These are phyloP conservation scores for Dichotomopilus funicola DNA, from an alignment of 2,329 filamentous ascomycete genomes.

Conservation along the genomic window DNA sequence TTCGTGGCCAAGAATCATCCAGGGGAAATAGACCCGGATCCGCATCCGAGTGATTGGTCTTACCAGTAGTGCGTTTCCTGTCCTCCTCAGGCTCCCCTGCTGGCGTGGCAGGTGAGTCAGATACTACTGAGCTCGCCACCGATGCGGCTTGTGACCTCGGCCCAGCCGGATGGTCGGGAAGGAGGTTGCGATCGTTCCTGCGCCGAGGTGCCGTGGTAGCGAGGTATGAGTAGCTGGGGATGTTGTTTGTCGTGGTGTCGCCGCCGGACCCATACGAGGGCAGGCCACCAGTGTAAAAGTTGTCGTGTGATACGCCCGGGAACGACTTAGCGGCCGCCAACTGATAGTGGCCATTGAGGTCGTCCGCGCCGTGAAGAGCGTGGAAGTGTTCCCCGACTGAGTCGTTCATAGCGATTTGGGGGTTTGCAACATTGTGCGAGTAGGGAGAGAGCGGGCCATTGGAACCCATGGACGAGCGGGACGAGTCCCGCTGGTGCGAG, in stretches of 20 bases:
- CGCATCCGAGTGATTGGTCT: constrained; percentile 26
- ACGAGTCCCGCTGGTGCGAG: constrained; percentile 54
- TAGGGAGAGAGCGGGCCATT: constrained; percentile 55
- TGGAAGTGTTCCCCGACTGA: constrained; percentile 40
- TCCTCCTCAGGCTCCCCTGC: constrained; percentile 44
- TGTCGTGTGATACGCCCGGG: constrained; percentile 27
- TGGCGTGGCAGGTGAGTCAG: constrained; percentile 56
- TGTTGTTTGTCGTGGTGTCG: constrained; percentile 26
- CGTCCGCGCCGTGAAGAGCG: constrained; percentile 37
- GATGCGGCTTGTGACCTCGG: constrained; percentile 46
- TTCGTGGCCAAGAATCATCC: constrained; percentile 23
- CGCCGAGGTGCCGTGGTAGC: constrained; percentile 36
- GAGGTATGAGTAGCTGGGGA: constrained; percentile 37
- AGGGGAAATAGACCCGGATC: not conserved
- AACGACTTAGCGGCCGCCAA: constrained; percentile 32
- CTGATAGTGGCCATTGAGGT: constrained; percentile 43
- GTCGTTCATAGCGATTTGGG: constrained; percentile 51
- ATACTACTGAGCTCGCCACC: constrained; percentile 50
- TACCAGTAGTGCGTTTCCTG: constrained; percentile 50
- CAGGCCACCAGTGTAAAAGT: constrained; percentile 33
- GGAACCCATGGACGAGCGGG: constrained; percentile 54
- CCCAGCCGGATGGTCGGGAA: constrained; percentile 40
- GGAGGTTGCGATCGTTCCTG: constrained; percentile 36
- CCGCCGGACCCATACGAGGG: constrained; percentile 32
- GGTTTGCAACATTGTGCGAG: constrained; percentile 48